phyloP scores from a whole-genome alignment of 2,329 filamentous ascomycete species.

The Colletotrichum magnum region DNA sequence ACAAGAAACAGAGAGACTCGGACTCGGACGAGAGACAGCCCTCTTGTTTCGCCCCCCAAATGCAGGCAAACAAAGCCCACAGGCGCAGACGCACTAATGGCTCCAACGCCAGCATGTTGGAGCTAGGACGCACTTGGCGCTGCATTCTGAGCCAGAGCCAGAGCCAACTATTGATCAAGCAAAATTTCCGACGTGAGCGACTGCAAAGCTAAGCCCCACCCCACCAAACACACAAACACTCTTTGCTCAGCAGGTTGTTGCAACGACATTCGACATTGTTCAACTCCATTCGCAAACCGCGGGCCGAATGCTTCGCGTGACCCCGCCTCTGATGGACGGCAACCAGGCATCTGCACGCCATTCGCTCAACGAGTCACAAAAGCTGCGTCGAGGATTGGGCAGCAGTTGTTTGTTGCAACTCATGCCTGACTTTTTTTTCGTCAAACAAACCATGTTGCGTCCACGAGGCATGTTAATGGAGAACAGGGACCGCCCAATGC shows the following conservation, averaged over 20 bases:
- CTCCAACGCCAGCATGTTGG: slow-evolving; percentile 19
- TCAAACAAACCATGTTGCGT: slow-evolving; percentile 8
- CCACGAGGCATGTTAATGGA: background rate
- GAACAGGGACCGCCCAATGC: background rate
- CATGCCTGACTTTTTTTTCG: background rate
- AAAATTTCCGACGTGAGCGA: slow-evolving; percentile 17
- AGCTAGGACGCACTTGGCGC: slow-evolving; percentile 9
- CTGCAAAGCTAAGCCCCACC: slow-evolving; percentile 10
- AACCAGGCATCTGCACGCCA: slow-evolving; percentile 10
- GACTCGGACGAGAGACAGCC: background rate
- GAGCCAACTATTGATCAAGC: slow-evolving; percentile 27
- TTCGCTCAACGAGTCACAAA: background rate
- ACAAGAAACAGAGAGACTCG: background rate
- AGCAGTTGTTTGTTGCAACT: slow-evolving; percentile 4
- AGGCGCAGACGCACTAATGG: background rate
- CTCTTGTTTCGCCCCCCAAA: slow-evolving; percentile 7
- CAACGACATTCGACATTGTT: background rate
- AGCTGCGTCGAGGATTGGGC: background rate
- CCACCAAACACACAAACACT: background rate
- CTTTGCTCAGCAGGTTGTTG: background rate
- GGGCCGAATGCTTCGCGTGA: slow-evolving; percentile 11
- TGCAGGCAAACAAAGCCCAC: background rate
- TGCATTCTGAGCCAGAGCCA: slow-evolving; percentile 4
- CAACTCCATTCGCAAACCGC: slow-evolving; percentile 5
- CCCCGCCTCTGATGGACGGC: slow-evolving; percentile 17